Conservation (phyloP, 441 rosid species). For the Arabidopsis lyrata region DNA sequence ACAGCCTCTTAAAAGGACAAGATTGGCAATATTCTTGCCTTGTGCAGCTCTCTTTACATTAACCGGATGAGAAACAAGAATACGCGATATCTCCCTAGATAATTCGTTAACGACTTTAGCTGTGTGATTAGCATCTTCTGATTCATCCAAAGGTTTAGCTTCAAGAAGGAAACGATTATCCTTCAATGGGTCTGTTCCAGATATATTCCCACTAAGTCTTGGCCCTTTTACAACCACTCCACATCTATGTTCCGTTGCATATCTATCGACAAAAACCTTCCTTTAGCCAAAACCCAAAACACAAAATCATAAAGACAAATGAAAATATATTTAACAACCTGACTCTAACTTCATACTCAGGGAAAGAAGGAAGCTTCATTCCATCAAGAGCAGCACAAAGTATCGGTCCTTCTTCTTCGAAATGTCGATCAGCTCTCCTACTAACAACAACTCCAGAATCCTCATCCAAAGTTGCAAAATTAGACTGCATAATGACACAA, state of each 20-base stretch:
- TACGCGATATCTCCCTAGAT: conserved; percentile 77
- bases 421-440: conserved; percentile 94
- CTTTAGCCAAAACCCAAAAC: conserved; percentile 15
- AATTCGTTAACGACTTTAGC: conserved; percentile 83
- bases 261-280: conserved; percentile 48
- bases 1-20: conserved; percentile 92
- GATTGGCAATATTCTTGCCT: conserved; percentile 87
- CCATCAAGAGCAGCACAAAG: conserved; percentile 87
- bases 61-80: conserved; percentile 75
- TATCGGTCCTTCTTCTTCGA: conserved; percentile 95
- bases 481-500: conserved; percentile 55
- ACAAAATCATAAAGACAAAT: neutral
- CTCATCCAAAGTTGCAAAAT: conserved; percentile 83
- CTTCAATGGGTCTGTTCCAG: too few species aligned
- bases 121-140: conserved; percentile 85
- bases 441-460: conserved; percentile 79
- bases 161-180: conserved; percentile 55
- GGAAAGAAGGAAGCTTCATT: conserved; percentile 87
- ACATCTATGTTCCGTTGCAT: conserved; percentile 95
- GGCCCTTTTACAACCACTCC: conserved; percentile 97
- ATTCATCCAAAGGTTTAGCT: conserved; percentile 78
- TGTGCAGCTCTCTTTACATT: conserved; percentile 74
- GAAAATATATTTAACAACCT: conserved; percentile 51
- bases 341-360: conserved; percentile 90
- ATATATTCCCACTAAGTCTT: conserved; percentile 39